Conservation (phyloP, 768 basidiomycete genomes). For the Hortiboletus flavorubellus region DNA sequence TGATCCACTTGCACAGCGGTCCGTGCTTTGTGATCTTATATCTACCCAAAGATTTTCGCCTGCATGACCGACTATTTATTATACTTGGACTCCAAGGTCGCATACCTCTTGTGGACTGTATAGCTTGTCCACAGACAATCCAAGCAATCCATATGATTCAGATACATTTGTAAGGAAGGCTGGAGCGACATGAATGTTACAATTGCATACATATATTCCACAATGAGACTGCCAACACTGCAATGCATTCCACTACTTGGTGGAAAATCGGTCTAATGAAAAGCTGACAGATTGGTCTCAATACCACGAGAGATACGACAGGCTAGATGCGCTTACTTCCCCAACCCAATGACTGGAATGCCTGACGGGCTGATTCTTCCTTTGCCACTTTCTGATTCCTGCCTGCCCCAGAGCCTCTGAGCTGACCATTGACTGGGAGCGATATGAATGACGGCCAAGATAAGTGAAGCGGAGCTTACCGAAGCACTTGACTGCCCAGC, state of each 20-base stretch:
- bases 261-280: background rate
- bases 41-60: background rate
- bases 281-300: conserved; percentile 14
- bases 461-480: conserved; percentile 37
- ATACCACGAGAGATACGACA: background rate
- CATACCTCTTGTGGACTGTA: background rate
- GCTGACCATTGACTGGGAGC: conserved; percentile 47
- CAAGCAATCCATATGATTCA: background rate
- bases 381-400: conserved; percentile 66
- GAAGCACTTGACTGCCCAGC: conserved; percentile 53
- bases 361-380: conserved; percentile 62
- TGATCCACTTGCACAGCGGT: background rate
- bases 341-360: conserved; percentile 55
- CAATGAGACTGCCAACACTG: background rate
- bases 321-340: conserved; percentile 26
- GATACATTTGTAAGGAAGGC: background rate
- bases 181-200: background rate
- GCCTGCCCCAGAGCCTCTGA: conserved; percentile 48
- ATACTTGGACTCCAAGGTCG: background rate
- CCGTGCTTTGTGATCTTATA: background rate
- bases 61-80: background rate
- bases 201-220: background rate
- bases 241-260: background rate
- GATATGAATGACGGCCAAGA: background rate
- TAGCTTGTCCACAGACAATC: background rate